Percentiles rank a stretch among this genome's conserved stretches.
These are phyloP conservation scores for Cyclotella cryptica DNA, from an alignment of 108 stramenopile genomes.

Conservation along the genomic window DNA sequence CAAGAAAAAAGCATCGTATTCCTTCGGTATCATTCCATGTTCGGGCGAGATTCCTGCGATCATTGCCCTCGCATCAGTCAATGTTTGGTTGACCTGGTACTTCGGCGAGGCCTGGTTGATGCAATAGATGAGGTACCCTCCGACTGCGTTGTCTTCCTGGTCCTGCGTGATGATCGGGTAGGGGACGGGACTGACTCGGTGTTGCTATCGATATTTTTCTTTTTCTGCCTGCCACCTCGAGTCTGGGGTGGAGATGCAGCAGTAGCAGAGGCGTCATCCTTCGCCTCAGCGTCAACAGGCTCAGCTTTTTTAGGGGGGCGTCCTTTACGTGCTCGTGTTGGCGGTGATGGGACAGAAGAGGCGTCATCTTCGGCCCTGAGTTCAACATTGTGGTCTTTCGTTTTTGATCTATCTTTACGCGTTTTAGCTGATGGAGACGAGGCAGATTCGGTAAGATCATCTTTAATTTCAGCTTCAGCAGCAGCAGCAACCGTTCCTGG, in stretches of 20 bases:
- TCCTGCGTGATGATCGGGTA: background rate
- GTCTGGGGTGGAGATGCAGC: background rate
- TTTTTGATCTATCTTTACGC: background rate
- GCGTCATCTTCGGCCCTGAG: background rate
- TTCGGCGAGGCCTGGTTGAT: conserved; percentile 10
- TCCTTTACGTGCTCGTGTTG: background rate
- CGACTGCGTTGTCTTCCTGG: background rate
- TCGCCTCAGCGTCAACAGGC: background rate
- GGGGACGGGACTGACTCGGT: background rate
- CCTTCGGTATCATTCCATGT: no score
- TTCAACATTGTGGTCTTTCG: background rate
- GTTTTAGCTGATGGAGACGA: conserved; percentile 13
- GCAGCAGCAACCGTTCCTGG: background rate
- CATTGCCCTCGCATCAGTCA: no score
- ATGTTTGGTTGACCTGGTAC: background rate
- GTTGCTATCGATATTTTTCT: background rate
- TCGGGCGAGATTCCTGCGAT: no score
- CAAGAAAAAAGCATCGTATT: no score
- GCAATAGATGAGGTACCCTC: background rate
- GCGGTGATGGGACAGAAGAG: background rate
- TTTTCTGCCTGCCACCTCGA: background rate
- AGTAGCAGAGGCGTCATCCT: background rate
- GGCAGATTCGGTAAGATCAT: background rate
- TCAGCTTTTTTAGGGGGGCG: background rate
- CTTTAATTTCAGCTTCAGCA: background rate